A percentile compares a stretch with the other conserved stretches of the same genome.
Conservation (phyloP, 371 early-diverging fungal species). For the Chytridiales sp. region DNA sequence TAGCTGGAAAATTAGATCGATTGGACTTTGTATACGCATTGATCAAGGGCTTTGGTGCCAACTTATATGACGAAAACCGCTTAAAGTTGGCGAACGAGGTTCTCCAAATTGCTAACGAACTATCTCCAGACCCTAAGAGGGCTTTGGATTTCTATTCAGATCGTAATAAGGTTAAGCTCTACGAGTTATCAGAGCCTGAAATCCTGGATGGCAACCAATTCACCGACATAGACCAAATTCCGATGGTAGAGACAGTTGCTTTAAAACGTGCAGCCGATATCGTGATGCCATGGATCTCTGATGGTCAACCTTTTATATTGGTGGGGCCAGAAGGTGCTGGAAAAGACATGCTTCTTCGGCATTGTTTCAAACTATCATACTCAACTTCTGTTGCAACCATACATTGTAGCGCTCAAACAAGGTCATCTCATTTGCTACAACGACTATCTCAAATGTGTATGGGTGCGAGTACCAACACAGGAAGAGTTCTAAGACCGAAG, state of each 20-base stretch:
- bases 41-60: slow-evolving; percentile 47
- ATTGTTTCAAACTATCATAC: slow-evolving; percentile 42
- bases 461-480: slow-evolving; percentile 40
- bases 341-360: slow-evolving; percentile 47
- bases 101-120: slow-evolving; percentile 37
- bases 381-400: slow-evolving; percentile 41
- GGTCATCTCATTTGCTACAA: slow-evolving; percentile 46
- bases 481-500: slow-evolving; percentile 48
- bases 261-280: slow-evolving; percentile 39
- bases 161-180: slow-evolving; percentile 28
- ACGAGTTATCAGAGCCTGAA: slow-evolving; percentile 35
- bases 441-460: slow-evolving; percentile 47
- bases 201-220: slow-evolving; percentile 22
- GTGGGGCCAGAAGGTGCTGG: slow-evolving; percentile 55
- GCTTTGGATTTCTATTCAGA: slow-evolving; percentile 42
- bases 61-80: slow-evolving; percentile 37
- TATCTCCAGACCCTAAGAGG: slow-evolving; percentile 38
- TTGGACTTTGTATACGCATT: slow-evolving; percentile 41
- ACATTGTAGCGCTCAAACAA: slow-evolving; percentile 54
- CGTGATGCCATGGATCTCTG: slow-evolving; percentile 50
- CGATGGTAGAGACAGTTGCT: slow-evolving; percentile 50
- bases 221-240: slow-evolving; percentile 40
- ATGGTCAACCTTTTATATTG: slow-evolving; percentile 41
- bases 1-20: slow-evolving; percentile 16
- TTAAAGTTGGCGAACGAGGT: slow-evolving; percentile 44